Conservation (phyloP, 1,284 basidiomycete species). For the Thecaphora frezii region DNA sequence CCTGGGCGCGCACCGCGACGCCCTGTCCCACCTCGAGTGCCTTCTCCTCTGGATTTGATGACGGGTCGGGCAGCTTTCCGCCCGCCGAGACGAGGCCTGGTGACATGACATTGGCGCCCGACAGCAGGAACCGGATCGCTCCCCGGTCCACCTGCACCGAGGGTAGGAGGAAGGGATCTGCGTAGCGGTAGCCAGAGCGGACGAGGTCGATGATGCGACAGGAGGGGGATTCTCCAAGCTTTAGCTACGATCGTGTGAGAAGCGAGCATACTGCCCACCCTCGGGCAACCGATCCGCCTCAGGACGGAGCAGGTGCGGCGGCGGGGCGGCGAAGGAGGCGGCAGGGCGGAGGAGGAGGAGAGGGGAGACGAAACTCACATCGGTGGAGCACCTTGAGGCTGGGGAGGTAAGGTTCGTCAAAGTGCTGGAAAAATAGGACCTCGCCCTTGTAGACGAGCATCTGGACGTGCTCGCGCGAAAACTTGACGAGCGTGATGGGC, state of each 20-base stretch:
- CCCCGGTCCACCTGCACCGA: constrained; percentile 89
- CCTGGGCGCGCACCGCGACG: constrained; percentile 88
- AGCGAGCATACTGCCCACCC: no score
- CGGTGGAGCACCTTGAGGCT: constrained; percentile 85
- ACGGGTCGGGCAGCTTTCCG: constrained; percentile 75
- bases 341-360: no score
- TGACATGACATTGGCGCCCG: constrained; percentile 64
- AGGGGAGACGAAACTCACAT: constrained; percentile 59
- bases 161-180: constrained; percentile 80
- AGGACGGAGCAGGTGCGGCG: no score
- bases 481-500: constrained; percentile 82
- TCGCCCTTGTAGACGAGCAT: constrained; percentile 84
- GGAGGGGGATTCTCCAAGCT: no score
- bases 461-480: constrained; percentile 89
- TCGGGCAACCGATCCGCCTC: no score
- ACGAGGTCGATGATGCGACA: no score
- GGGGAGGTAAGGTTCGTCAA: constrained; percentile 88
- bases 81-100: constrained; percentile 92
- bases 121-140: constrained; percentile 93
- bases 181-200: constrained; percentile 1
- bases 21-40: constrained; percentile 71
- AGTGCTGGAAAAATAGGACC: constrained; percentile 95
- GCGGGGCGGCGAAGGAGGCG: no score
- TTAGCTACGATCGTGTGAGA: neutral
- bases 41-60: constrained; percentile 63